Evolutionary conservation across 1,139 yeast genomes (phyloP), one percentile per base, ranked within the genome.

Genomic region (Kurtzmaniella quercitrusa): DNA sequence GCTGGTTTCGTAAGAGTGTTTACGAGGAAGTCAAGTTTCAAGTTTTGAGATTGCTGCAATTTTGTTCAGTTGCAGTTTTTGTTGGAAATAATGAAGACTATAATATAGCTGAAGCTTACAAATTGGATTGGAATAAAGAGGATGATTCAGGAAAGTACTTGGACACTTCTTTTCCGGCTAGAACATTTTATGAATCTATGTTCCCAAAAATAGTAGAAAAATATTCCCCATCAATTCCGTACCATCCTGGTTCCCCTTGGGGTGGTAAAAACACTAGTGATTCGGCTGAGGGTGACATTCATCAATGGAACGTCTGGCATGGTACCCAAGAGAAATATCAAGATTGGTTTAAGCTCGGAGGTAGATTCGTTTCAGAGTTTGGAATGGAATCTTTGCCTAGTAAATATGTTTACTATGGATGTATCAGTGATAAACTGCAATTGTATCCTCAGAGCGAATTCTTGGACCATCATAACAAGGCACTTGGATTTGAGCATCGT

Each of bases 221-320:
- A 29, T 43, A 50, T 10, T 46, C 51, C 14, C 58, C 63, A 4
- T 56, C 55, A 10, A 60, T 66, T 9, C 64, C 66, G 2, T 73
- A 73, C 48, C 70, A 66, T 43, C 62, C 60, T 11, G 73, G 77
- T 5, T 68, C 73, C n/a, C 79, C 79, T 0, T 73, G 64, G 55
- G 68, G 73, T 3, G 72, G 73, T 3, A 46, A 51, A 14, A 43
- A 48, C 8, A 55, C 75, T 14, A 51, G 59, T 8, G 73, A 69
- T 48, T 53, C 57, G 12, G 65, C 66, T 0, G 51, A 63, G 18
- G 79, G 79, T 1, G 79, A 73, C 50, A 53, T 69, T 14, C 79
- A 73, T 50, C 75, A 71, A 49, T 73, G 79, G 79, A 68, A 72
- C 46, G 74, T 73, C 3, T 73, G 78, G 78, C 77, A 73, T 46